Evolutionary conservation across 2,329 filamentous ascomycete genomes (phyloP), one percentile per base, ranked within the genome.

Genomic region (Diplocarpon rosae): DNA sequence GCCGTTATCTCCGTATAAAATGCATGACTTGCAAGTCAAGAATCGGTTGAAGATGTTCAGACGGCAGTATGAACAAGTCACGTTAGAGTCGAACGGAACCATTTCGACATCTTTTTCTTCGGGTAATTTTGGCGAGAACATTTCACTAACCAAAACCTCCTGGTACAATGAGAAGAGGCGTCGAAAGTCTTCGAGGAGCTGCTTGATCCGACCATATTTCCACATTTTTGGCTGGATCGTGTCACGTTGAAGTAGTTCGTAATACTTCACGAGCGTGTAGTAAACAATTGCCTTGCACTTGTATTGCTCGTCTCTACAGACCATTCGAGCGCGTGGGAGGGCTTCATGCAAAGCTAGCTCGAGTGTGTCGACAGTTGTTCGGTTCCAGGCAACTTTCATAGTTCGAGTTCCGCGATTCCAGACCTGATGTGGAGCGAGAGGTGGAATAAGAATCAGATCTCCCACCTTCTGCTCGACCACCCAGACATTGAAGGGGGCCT

Each of bases 11-110:
- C 69, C 15, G 85, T 70, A 39, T 72, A 69, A 73, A 37, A 86
- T 75, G 62, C 92, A 98, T 42, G 80, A 76, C 47, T 86, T 86
- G 68, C 92, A 98, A 3, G 89, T 95, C 17, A 98, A 66, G 59
- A 98, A 98, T 2, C 88, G 77, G 63, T 98, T 98, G 72, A 96
- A 96, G 44, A 98, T 93, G 59, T 96, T 96, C 51, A 85, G 85
- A 36, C 92, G 74, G 61, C 92, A 98, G 64, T 95, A 98, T 3
- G 90, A 90, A 63, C 92, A 98, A 6, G 88, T 95, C 39, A 98
- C 80, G 59, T 88, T 90, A 46, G 87, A 87, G 64, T 95, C 89
- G 56, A 85, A 96, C 0, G 80, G 75, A 7, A 95, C 64, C 49
- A 78, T 80, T 55, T 96, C 87, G 2, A 86, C 69, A 17, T 82